Evolutionary conservation across 192 early-diverging fungal genomes (phyloP).

Genomic region (Jimgerdemannia lactiflua): DNA sequence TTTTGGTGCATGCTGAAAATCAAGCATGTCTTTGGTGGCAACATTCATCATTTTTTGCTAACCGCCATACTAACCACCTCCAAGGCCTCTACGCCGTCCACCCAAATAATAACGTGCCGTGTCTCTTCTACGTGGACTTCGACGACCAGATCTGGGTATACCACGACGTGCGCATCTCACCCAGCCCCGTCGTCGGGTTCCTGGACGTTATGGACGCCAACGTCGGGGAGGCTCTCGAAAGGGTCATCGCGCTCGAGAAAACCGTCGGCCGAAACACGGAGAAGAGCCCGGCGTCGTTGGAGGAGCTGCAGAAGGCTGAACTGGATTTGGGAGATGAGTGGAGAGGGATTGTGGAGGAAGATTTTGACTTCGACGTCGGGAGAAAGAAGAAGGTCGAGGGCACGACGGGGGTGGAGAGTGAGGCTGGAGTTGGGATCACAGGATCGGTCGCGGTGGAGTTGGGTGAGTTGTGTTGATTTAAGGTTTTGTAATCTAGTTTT

Average conservation of each 20-base stretch:
- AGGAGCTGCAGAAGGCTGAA: background rate
- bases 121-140: slow-evolving; percentile 60
- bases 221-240: slow-evolving; percentile 27
- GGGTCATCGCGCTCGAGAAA: slow-evolving; percentile 19
- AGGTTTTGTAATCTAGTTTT: no score
- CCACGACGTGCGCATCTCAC: slow-evolving; percentile 48
- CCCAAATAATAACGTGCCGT: slow-evolving; percentile 47
- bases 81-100: slow-evolving; percentile 49
- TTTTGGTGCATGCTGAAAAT: no score
- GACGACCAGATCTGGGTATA: slow-evolving; percentile 60
- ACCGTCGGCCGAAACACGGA: slow-evolving; percentile 9
- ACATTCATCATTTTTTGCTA: no score
- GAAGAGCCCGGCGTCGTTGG: background rate
- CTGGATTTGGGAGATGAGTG: slow-evolving; percentile 32
- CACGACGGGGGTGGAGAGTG: background rate
- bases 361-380: background rate
- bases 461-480: no score
- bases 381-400: background rate
- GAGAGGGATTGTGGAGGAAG: slow-evolving; percentile 19
- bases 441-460: no score
- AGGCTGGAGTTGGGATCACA: background rate
- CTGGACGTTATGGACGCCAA: slow-evolving; percentile 41
- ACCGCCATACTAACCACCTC: no score
- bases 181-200: slow-evolving; percentile 40
- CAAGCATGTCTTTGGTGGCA: background rate